Base-by-base conservation (phyloP, 2,329 filamentous ascomycete species). In the Grosmannia penicillata region DNA sequence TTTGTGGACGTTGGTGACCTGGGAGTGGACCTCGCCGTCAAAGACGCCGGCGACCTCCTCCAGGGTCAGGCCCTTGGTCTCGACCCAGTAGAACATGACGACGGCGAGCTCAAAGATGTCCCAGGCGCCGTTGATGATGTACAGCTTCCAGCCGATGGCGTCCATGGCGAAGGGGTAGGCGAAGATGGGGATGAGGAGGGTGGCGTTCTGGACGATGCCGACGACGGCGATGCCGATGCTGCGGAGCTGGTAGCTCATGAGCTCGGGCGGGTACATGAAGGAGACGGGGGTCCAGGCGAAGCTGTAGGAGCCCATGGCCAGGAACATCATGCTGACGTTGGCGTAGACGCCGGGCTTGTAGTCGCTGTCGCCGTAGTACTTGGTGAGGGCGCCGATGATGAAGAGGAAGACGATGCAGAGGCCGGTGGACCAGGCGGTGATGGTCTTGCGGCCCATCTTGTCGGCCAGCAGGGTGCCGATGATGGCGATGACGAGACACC, bases 31-130 rank as follows among this genome's bases (percentile, higher is more conserved):
- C 17, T 68, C 62, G 19, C 41, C 43, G 14, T 45, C 40, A 25
- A 45, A 45, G 8, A 44, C 11, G 8, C 22, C 19, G 11, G 41
- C 31, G 6, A 44, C 38, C 33, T 45, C 41, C 35, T 45, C 44
- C 8, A 45, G 39, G 6, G 27, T 44, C 4, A 36, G 39, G 11
- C 44, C 44, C 8, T 36, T 39, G 9, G 42, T 45, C 35, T 45
- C 41, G 11, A 42, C 28, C 42, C 56, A 59, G 30, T 54, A 51
- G 40, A 57, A 53, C 38, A 56, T 59, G 24, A 59, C 47, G 22
- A 53, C 38, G 8, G 43, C 35, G 19, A 54, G 38, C 39, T 56
- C 53, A 15, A 53, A 28, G 11, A 36, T 10, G 10, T 36, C 33
- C 33, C 33, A 36, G 4, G 33, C 33, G 14, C 33, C 33, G 13